Percentiles rank a stretch among this genome's conserved stretches.
These are phyloP conservation scores for Magnolia kwangsiensis DNA, from an alignment of 164 flowering plant species.

Conservation along the genomic window DNA sequence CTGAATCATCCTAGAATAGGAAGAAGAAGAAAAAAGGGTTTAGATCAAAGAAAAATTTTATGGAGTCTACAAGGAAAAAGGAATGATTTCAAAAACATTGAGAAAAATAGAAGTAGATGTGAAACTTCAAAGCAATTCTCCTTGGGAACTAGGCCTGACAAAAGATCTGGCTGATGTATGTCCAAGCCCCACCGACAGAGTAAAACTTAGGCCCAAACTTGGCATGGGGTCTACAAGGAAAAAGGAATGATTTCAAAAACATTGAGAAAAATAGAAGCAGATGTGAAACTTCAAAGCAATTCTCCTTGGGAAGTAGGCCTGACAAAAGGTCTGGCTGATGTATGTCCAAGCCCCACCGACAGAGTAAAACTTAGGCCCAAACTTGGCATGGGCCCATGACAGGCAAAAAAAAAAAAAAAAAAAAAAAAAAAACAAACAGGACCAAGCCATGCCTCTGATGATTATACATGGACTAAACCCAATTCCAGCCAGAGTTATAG, in stretches of 20 bases:
- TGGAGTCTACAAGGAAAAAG: too few relatives aligned
- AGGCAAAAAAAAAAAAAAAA: too few relatives aligned
- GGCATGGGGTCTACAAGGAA: not conserved
- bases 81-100: not conserved
- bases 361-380: not conserved
- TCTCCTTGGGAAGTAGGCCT: not conserved
- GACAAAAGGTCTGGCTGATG: not conserved
- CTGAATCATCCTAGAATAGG: constrained; percentile 64
- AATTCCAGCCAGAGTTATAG: too few relatives aligned
- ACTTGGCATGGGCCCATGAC: too few relatives aligned
- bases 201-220: too few relatives aligned
- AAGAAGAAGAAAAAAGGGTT: too few relatives aligned
- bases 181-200: not conserved
- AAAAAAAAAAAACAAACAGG: too few relatives aligned
- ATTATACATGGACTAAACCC: too few relatives aligned
- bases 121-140: not conserved
- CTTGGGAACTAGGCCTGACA: not conserved
- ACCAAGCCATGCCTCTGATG: too few relatives aligned
- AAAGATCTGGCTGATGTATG: not conserved
- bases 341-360: not conserved
- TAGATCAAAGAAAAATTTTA: too few relatives aligned
- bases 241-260: not conserved
- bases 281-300: not conserved
- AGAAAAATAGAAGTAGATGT: not conserved
- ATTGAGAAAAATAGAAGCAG: not conserved